Evolutionary conservation across 495 filamentous ascomycete species (phyloP), one percentile per base, ranked within the genome.

Genomic region (Xylaria acuta): DNA sequence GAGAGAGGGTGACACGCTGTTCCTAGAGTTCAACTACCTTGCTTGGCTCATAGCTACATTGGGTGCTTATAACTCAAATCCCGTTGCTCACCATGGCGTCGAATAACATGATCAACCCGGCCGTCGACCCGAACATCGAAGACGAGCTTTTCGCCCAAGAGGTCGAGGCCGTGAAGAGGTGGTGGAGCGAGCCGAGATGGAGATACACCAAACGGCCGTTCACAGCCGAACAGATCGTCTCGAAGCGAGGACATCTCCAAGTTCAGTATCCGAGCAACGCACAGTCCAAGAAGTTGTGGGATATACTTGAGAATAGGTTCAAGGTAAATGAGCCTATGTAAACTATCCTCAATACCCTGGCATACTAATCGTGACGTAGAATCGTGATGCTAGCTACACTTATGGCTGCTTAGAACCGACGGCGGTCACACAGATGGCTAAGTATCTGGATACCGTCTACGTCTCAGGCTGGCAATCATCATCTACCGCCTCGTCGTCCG

Each of bases 401-500:
- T 99, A 97, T 82, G 96, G 96, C 78, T 98, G 96, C 82, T 86
- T 99, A 69, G 97, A 99, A 77, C 96, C 96, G 12, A 97, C 97
- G 6, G 97, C 97, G 93, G 88, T 99, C 77, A 98, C 97, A 27
- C 96, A 99, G 81, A 99, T 99, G 96, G 95, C 94, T 76, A 97
- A 98, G 82, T 98, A 96, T 82, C 88, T 98, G 65, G 96, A 99
- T 80, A 99, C 97, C 47, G 94, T 99, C 80, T 99, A 99, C 78
- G 94, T 99, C 66, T 97, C 95, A 47, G 96, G 96, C 73, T 99
- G 96, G 96, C 97, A 99, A 83, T 98, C 93, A 78, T 98, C 95
- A 3, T 97, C 94, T 38, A 99, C 96, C 4, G 96, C 96, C 47
- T 97, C 95, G 27, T 89, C 94, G 1, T 92, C 94, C 12, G 93